Evolutionary conservation across 495 filamentous ascomycete genomes (phyloP).

Genomic region (Daldinia childiae): DNA sequence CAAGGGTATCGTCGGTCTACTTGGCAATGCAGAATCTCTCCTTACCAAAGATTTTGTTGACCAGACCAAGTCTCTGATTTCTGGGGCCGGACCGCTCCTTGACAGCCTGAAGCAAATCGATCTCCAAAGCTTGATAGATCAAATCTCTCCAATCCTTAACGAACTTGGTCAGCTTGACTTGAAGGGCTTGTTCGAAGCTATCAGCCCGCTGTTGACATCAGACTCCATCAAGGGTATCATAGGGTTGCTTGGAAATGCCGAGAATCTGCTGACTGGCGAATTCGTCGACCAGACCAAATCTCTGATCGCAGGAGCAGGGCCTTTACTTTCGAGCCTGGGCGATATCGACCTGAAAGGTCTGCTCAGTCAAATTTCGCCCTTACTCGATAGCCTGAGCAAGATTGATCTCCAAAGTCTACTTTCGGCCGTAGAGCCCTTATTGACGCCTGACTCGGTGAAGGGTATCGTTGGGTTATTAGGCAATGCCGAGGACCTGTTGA

Average conservation of each 20-base stretch:
- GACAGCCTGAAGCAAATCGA: conserved; percentile 50
- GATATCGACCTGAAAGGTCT: conserved; percentile 47
- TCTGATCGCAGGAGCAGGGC: conserved; percentile 50
- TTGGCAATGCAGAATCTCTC: conserved; percentile 52
- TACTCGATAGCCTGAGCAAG: conserved; percentile 44
- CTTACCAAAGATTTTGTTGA: conserved; percentile 42
- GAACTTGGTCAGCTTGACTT: conserved; percentile 42
- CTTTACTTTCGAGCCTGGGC: conserved; percentile 48
- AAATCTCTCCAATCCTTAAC: conserved; percentile 52
- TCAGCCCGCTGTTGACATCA: conserved; percentile 48
- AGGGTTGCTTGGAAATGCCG: conserved; percentile 54
- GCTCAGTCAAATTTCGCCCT: conserved; percentile 41
- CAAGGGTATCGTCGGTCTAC: conserved; percentile 49
- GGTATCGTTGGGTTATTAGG: conserved; percentile 51
- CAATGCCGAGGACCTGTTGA: conserved; percentile 56
- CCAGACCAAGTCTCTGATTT: conserved; percentile 50
- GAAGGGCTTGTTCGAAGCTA: conserved; percentile 39
- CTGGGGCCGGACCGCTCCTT: conserved; percentile 49
- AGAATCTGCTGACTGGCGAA: conserved; percentile 50
- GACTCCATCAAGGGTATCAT: conserved; percentile 52
- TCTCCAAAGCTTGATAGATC: conserved; percentile 46
- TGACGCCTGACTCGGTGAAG: conserved; percentile 52
- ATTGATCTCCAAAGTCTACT: conserved; percentile 46
- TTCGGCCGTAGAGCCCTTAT: conserved; percentile 43
- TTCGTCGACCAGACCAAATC: conserved; percentile 55